Conservation (phyloP, 805 yeast genomes). For the Yamadazyma philogaea region DNA sequence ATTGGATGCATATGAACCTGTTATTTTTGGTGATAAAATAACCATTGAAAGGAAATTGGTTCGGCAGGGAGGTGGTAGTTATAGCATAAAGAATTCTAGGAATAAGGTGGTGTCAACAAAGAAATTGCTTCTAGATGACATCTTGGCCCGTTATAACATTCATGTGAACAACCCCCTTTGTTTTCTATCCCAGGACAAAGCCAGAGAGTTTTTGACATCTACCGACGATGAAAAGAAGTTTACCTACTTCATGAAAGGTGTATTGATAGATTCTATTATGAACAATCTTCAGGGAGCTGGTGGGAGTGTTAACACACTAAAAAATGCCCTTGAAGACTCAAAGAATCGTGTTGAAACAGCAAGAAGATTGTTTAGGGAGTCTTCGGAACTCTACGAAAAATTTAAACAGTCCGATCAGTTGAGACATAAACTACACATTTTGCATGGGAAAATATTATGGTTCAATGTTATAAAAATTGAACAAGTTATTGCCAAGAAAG, state of each 20-base stretch:
- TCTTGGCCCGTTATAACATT: slow-evolving; percentile 68
- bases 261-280: slow-evolving; percentile 65
- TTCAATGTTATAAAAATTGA: slow-evolving; percentile 35
- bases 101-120: slow-evolving; percentile 55
- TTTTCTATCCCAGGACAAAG: slow-evolving; percentile 89
- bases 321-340: slow-evolving; percentile 25
- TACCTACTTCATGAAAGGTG: slow-evolving; percentile 75
- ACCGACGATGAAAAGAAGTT: slow-evolving; percentile 72
- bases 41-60: slow-evolving; percentile 65
- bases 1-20: slow-evolving; percentile 60
- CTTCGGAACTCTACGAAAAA: slow-evolving; percentile 28
- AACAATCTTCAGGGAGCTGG: slow-evolving; percentile 44
- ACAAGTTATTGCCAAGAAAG: slow-evolving; percentile 11
- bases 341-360: slow-evolving; percentile 24
- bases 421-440: slow-evolving; percentile 28
- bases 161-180: slow-evolving; percentile 90
- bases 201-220: slow-evolving; percentile 81
- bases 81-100: slow-evolving; percentile 50
- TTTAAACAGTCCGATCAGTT: slow-evolving; percentile 33
- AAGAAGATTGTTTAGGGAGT: slow-evolving; percentile 26
- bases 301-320: slow-evolving; percentile 27
- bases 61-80: slow-evolving; percentile 50
- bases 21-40: slow-evolving; percentile 64
- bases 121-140: slow-evolving; percentile 61
- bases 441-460: slow-evolving; percentile 44